phyloP scores from a whole-genome alignment of 768 basidiomycete genomes.

The Kwoniella dendrophila region DNA sequence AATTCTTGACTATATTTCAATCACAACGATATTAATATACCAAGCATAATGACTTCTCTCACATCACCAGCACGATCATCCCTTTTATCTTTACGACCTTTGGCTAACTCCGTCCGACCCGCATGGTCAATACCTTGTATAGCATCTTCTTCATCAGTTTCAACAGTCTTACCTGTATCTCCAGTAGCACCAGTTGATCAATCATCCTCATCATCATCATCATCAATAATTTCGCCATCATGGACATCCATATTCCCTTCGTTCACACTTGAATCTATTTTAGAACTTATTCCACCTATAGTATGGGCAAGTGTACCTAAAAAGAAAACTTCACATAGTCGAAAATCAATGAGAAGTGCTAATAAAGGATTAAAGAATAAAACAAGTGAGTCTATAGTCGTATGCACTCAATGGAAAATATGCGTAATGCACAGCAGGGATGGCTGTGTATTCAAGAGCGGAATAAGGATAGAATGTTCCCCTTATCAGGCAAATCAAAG shows the following conservation, averaged over 20 bases:
- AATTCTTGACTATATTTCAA: too few relatives aligned
- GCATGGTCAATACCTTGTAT: slow-evolving; percentile 40
- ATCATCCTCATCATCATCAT: slow-evolving; percentile 1
- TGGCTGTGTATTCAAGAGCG: not conserved
- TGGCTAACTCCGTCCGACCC: slow-evolving; percentile 25
- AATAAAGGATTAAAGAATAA: slow-evolving; percentile 96
- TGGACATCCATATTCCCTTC: slow-evolving; percentile 45
- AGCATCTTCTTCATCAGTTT: slow-evolving; percentile 27
- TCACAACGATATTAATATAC: not conserved
- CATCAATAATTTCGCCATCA: slow-evolving; percentile 12
- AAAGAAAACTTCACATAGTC: slow-evolving; percentile 86
- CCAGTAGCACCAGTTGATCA: slow-evolving; percentile 7
- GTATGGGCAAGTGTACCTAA: slow-evolving; percentile 85
- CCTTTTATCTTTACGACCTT: slow-evolving; percentile 10
- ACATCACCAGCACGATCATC: slow-evolving; percentile 12
- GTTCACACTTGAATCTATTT: slow-evolving; percentile 59
- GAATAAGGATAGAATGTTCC: not conserved
- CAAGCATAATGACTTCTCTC: slow-evolving; percentile 21
- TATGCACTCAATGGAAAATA: too few relatives aligned
- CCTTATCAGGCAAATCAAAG: too few relatives aligned
- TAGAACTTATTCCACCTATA: slow-evolving; percentile 82
- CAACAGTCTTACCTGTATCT: not conserved
- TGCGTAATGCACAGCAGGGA: not conserved
- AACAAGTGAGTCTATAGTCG: slow-evolving; percentile 77
- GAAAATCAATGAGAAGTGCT: slow-evolving; percentile 90